phyloP scores from a whole-genome alignment of 2,329 filamentous ascomycete species.

The Fusarium circinatum region DNA sequence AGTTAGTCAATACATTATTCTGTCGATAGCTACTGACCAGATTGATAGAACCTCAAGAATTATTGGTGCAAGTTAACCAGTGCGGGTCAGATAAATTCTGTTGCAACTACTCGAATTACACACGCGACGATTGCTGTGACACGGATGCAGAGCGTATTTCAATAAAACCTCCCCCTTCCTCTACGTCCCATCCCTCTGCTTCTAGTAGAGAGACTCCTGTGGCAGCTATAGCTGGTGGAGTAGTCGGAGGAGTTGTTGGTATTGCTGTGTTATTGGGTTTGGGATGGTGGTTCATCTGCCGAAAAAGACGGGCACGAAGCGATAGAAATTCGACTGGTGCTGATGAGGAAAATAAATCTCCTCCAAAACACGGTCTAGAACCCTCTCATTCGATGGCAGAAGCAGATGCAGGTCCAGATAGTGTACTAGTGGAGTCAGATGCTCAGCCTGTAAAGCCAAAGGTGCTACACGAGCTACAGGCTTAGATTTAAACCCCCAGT shows the following conservation, averaged over 20 bases:
- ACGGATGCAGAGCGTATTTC: not conserved
- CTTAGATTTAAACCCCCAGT: not conserved
- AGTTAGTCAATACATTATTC: not conserved
- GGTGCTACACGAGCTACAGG: not conserved
- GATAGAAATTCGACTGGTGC: rapidly evolving
- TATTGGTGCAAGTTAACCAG: not conserved
- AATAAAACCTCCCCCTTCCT: not conserved
- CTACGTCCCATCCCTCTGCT: not conserved
- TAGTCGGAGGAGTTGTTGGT: not conserved
- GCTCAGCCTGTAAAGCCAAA: not conserved
- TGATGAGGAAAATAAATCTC: not conserved
- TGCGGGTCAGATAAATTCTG: not conserved
- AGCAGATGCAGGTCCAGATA: not conserved
- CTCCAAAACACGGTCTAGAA: rapidly evolving
- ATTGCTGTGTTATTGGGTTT: rapidly evolving
- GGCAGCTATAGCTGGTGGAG: not conserved
- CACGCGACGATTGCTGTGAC: not conserved
- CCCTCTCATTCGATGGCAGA: rapidly evolving
- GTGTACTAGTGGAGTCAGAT: not conserved
- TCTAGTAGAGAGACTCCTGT: rapidly evolving
- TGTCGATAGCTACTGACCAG: rapidly evolving
- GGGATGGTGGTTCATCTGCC: rapidly evolving
- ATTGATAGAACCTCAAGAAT: not conserved
- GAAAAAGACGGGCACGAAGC: not conserved
- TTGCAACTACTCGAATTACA: rapidly evolving